Conservation (phyloP, 441 rosid genomes). For the Geranium incanum region DNA sequence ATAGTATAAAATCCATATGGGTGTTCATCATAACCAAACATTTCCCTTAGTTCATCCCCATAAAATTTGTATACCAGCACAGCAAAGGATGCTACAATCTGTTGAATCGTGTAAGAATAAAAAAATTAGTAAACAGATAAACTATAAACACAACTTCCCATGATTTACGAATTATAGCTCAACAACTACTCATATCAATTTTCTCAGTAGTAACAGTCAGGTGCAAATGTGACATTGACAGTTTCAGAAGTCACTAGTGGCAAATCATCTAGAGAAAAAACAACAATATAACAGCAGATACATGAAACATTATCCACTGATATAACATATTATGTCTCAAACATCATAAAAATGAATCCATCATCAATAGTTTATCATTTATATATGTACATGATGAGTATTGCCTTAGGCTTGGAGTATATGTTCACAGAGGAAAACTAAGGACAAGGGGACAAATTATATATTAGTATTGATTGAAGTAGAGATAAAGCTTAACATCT, state of each 20-base stretch:
- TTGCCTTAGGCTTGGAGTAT: too few species aligned
- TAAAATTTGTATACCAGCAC: slow-evolving; percentile 89
- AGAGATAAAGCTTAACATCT: too few species aligned
- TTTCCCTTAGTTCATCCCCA: slow-evolving; percentile 90
- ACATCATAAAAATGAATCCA: background rate
- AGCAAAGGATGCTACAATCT: slow-evolving; percentile 93
- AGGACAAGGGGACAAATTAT: too few species aligned
- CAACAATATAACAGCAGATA: background rate
- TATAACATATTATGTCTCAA: background rate
- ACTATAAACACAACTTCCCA: background rate
- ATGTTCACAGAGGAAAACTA: too few species aligned
- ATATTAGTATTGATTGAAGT: too few species aligned
- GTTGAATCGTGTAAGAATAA: slow-evolving; percentile 23
- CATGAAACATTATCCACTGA: background rate
- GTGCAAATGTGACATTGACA: background rate
- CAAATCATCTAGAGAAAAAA: background rate
- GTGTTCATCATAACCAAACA: slow-evolving; percentile 98
- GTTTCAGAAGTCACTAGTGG: background rate
- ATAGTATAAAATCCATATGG: slow-evolving; percentile 97
- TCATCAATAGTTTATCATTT: background rate
- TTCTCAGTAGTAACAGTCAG: background rate
- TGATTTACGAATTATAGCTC: background rate
- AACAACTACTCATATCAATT: background rate
- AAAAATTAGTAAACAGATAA: slow-evolving; percentile 1
- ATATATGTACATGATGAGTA: too few species aligned